Conservation (phyloP, 2,329 filamentous ascomycete species). For the Juglanconis oblonga region DNA sequence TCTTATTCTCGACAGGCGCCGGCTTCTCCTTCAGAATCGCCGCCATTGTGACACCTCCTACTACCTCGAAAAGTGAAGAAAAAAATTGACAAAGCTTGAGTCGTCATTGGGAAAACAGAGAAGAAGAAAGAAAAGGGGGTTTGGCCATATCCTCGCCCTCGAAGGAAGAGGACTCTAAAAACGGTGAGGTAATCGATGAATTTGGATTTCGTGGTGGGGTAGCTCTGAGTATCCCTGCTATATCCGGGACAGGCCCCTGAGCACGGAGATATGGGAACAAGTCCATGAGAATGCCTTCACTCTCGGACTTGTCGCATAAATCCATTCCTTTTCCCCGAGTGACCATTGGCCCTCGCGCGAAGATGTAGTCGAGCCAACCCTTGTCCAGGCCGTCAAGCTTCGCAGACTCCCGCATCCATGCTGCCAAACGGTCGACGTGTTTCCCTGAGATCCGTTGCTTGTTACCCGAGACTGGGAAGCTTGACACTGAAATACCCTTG, state of each 20-base stretch:
- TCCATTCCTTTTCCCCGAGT: background rate
- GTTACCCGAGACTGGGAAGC: too few species aligned
- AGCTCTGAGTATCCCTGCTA: background rate
- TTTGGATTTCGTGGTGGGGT: background rate
- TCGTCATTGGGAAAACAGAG: background rate
- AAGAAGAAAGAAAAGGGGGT: background rate
- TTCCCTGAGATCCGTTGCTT: background rate
- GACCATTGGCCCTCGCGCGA: background rate
- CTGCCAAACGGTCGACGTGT: background rate
- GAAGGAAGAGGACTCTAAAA: background rate
- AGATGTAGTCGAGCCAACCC: background rate
- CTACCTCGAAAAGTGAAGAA: background rate
- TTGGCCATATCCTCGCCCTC: background rate
- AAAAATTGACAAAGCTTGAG: background rate
- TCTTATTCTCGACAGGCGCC: conserved; percentile 37
- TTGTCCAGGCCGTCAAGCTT: too few species aligned
- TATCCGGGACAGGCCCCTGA: background rate
- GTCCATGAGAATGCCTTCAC: background rate
- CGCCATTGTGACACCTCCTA: conserved; percentile 13
- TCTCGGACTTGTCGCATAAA: background rate
- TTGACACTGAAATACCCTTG: background rate
- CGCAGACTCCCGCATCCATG: background rate
- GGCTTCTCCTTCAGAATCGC: conserved; percentile 28
- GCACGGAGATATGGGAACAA: background rate
- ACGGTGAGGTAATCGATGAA: conserved; percentile 14